Evolutionary conservation across 495 filamentous ascomycete species (phyloP).

Genomic region (Aspergillus saccharolyticus): DNA sequence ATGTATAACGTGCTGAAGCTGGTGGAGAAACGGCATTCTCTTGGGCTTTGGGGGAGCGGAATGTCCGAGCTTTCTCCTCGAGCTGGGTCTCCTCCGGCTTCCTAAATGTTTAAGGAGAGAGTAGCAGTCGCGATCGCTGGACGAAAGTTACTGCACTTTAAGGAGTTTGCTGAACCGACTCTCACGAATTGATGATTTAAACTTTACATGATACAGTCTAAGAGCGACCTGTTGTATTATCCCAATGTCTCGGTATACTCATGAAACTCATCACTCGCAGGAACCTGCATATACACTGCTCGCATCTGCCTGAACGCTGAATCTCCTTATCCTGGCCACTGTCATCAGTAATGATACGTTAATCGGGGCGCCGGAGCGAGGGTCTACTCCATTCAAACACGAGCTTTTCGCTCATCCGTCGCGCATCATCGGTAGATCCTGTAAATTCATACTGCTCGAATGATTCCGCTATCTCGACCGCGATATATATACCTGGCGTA

Average conservation of each 20-base stretch:
- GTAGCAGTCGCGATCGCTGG: background rate
- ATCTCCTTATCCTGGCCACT: too few species aligned
- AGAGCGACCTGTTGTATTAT: background rate
- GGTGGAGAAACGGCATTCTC: conserved; percentile 36
- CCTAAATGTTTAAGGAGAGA: background rate
- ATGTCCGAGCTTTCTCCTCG: conserved; percentile 38
- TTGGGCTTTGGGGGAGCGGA: conserved; percentile 38
- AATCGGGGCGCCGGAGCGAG: too few species aligned
- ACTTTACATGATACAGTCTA: background rate
- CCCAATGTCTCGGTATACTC: background rate
- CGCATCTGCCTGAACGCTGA: too few species aligned
- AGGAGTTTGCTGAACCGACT: background rate
- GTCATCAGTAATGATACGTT: too few species aligned
- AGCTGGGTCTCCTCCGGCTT: conserved; percentile 18
- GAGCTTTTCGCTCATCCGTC: too few species aligned
- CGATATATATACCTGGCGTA: too few species aligned
- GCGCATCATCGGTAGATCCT: too few species aligned
- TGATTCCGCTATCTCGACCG: too few species aligned
- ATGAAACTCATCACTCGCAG: too few species aligned
- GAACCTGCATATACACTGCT: too few species aligned
- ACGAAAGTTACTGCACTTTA: background rate
- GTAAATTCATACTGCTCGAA: too few species aligned
- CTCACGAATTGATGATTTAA: background rate
- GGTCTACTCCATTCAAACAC: too few species aligned
- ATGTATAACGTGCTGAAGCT: conserved; percentile 36